Base-by-base conservation (phyloP, 106 monocot species). In the Triglochin maritima region DNA sequence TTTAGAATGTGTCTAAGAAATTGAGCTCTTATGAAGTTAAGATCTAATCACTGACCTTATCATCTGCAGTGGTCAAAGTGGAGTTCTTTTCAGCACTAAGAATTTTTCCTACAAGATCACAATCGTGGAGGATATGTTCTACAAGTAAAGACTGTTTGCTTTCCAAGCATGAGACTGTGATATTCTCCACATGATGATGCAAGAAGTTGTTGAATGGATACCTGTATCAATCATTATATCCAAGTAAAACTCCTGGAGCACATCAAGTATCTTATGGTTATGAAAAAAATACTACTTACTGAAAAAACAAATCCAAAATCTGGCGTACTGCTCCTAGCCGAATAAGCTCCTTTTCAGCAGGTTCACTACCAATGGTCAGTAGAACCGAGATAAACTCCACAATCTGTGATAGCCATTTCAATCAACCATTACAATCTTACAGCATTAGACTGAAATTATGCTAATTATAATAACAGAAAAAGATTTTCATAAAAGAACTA, bases 351-450 rank as follows among this genome's bases (percentile, higher is more conserved):
- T 65, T 81, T 62, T 94, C 89, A 68, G 94, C 85, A 75, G 80
- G 77, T 76, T 90, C 85, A 70, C 84, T 85, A 57, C 89, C 87
- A 70, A 87, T 87, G 64, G 85, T 76, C 65, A 94, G 63, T 47
- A 94, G 58, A 73, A 94, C 85, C 68, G 94, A 87, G 53, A 94
- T 83, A 71, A 94, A 87, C 87, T 94, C 94, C 68, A 90, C 84
- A 79, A 94, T 87, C 94, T 29, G 29, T 29, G 29, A 29, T 29
- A 29, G 0, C 29, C 29, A 29, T 29, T 29, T 29, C 29, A 29
- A 29, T 29, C 29, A 29, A 29, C 29, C 29, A 29, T 29, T 29
- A 29, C 29, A 29, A 29, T 29, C 29, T 29, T 29, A 29, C 29
- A 29, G 29, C 29, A 29, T 29, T 29, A 29, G 29, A 29, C 29